Conservation (phyloP, 306 rosid species). For the Glycyrrhiza uralensis region DNA sequence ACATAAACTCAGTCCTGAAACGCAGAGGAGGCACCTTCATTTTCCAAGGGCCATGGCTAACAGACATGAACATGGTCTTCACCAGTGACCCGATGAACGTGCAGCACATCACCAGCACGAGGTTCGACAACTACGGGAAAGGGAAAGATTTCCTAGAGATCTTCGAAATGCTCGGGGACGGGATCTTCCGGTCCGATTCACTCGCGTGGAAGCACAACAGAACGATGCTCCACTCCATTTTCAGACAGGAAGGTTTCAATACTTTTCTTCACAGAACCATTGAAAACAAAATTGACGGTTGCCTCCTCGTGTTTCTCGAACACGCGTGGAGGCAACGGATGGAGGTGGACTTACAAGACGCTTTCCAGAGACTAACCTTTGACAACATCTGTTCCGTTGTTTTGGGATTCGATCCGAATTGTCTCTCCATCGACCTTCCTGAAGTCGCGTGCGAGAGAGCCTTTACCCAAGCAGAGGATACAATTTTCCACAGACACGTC, state of each 20-base stretch:
- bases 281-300: not conserved
- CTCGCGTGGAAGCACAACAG: not conserved
- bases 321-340: not conserved
- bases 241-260: not conserved
- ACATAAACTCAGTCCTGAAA: not conserved
- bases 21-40: not conserved
- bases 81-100: slow-evolving; percentile 39
- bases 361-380: slow-evolving; percentile 13
- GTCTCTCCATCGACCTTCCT: not conserved
- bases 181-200: slow-evolving; percentile 12
- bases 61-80: slow-evolving; percentile 4
- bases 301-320: slow-evolving; percentile 11
- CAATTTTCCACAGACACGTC: not conserved
- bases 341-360: slow-evolving; percentile 8
- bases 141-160: not conserved
- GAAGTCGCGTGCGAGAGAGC: not conserved
- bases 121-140: slow-evolving; percentile 15
- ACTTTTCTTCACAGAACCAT: not conserved
- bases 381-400: not conserved
- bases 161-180: slow-evolving; percentile 20
- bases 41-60: slow-evolving; percentile 30
- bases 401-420: slow-evolving; percentile 11
- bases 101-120: slow-evolving; percentile 23
- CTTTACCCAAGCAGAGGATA: not conserved
- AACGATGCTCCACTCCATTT: not conserved